Conservation (phyloP, 2,329 filamentous ascomycete species). For the Talaromyces marneffei region DNA sequence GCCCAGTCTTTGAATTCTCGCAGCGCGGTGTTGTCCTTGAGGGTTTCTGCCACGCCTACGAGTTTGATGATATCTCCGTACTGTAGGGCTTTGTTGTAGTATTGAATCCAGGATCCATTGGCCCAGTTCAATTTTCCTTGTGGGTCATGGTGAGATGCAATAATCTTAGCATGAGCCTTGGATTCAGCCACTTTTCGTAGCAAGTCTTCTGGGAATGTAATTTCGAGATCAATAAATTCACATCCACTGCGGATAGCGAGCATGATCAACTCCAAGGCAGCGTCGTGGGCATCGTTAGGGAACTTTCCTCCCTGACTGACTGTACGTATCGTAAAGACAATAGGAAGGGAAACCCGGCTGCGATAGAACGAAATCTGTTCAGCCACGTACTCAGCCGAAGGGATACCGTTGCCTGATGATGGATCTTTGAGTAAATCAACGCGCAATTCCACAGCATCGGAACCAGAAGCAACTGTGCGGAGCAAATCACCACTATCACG, state of each 20-base stretch:
- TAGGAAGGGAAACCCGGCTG: slow-evolving; percentile 63
- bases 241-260: slow-evolving; percentile 75
- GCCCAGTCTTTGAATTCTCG: slow-evolving; percentile 75
- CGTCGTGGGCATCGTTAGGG: slow-evolving; percentile 67
- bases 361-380: slow-evolving; percentile 77
- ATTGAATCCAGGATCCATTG: slow-evolving; percentile 84
- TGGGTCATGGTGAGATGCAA: slow-evolving; percentile 93
- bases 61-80: slow-evolving; percentile 94
- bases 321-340: slow-evolving; percentile 90
- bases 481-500: slow-evolving; percentile 58
- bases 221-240: slow-evolving; percentile 90
- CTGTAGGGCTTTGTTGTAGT: slow-evolving; percentile 84
- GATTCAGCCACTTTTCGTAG: slow-evolving; percentile 62
- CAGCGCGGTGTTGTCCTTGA: slow-evolving; percentile 83
- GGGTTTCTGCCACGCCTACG: slow-evolving; percentile 67
- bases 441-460: slow-evolving; percentile 89
- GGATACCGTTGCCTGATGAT: slow-evolving; percentile 50
- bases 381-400: slow-evolving; percentile 67
- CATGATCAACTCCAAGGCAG: slow-evolving; percentile 68
- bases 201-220: slow-evolving; percentile 73
- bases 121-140: slow-evolving; percentile 73
- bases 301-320: slow-evolving; percentile 81
- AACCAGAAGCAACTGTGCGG: slow-evolving; percentile 69
- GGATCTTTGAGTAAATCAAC: slow-evolving; percentile 81
- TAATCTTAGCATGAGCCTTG: slow-evolving; percentile 72